Evolutionary conservation across 2,329 filamentous ascomycete species (phyloP), one percentile per base, ranked within the genome.

Genomic region (Ascochyta fabae): DNA sequence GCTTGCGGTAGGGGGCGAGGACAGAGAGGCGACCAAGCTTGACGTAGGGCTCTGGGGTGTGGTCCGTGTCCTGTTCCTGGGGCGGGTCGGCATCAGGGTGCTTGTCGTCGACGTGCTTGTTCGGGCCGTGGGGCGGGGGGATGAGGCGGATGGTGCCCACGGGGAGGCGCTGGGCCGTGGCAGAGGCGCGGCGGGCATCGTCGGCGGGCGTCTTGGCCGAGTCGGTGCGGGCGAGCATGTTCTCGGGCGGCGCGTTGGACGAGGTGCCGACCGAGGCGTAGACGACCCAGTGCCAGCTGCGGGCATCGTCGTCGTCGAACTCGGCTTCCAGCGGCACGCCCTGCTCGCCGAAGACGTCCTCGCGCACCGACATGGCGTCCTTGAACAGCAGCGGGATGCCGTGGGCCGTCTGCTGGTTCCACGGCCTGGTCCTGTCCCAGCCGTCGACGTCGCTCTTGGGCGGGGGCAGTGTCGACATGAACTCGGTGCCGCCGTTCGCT

Each of bases 241-340:
- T 59, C 45, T 75, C 72, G 9, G 71, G 68, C 2, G 76, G 71
- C 15, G 66, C 58, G 8, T 57, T 55, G 6, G 70, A 55, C 16
- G 65, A 79, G 49, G 83, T 83, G 55, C 71, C 73, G 52, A 89
- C 81, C 15, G 83, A 86, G 43, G 86, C 86, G 75, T 96, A 96
- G n/a, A 88, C 81, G 27, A 96, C 88, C 90, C 91, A 96, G 75
- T 97, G 92, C 77, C 88, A 94, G 64, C 86, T 88, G 33, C 90
- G 84, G 1, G 83, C 64, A 73, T 98, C 94, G 71, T 97, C 92
- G 1, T 82, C 78, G 78, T 97, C 94, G 62, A 91, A 83, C 74
- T 98, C 93, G 61, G 86, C 85, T 34, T 89, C 86, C 0, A 86
- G 75, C 0, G 80, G 77, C 26, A 84, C 80, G 22, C 78, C 74